Evolutionary conservation across 805 yeast genomes (phyloP), one percentile per base, ranked within the genome.

Genomic region (Cyberlindnera japonica): DNA sequence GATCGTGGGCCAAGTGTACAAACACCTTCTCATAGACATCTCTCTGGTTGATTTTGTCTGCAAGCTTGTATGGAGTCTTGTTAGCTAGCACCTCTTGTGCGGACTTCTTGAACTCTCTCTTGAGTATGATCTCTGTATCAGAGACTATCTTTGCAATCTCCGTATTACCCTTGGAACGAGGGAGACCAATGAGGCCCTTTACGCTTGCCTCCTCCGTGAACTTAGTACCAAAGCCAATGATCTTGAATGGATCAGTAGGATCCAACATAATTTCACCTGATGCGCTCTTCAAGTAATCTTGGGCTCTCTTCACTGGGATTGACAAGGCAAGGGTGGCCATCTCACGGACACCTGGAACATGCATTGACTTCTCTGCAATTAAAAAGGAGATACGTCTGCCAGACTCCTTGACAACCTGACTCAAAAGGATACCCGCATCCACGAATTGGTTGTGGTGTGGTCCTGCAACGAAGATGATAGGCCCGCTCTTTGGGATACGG

Each of bases 361-460:
- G 65, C 64, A 83, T 74, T 2, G 95, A 85, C 35, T 74, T 77
- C 22, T 83, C 95, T 7, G 99, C 99, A 47, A 89, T 85, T 47
- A 91, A 67, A 58, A 90, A 89, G 16, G 88, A 77, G 13, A 86
- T 75, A 30, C 91, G 67, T 46, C 96, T 71, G 7, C 79, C 74
- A 2, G 83, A 73, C 42, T 77, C 79, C 37, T 69, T 67, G 51
- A 80, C 75, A 19, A 86, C 91, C 57, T 84, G 91, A 34, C 84
- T 81, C 84, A 87, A 81, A 34, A 93, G 68, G 37, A 93, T 74
- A 35, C 90, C 77, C 2, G 93, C 91, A 50, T 79, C 86, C 25
- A 84, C 79, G 47, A 84, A 85, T 54, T 87, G 95, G 57, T 87
- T 87, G n/a, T 96, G 95, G 66, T 91, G 99, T 2, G 98, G 98